phyloP scores from a whole-genome alignment of 331 rosid genomes.

The Malus hybrid region DNA sequence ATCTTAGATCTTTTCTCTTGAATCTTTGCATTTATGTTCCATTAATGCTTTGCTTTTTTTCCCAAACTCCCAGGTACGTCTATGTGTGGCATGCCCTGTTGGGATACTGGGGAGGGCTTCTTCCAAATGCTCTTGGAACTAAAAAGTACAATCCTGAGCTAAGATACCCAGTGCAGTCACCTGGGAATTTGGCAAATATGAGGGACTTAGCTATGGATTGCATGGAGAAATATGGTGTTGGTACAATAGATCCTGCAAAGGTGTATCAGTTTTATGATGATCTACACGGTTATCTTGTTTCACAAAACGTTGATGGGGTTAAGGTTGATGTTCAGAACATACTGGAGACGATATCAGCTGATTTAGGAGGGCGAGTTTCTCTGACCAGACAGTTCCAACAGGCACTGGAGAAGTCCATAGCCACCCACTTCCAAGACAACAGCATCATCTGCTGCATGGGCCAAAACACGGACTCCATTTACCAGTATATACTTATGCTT shows the following conservation, averaged over 20 bases:
- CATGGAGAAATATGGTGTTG: constrained; percentile 32
- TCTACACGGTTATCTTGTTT: constrained; percentile 30
- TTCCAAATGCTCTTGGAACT: constrained; percentile 26
- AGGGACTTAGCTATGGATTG: constrained; percentile 27
- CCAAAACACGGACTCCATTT: constrained; percentile 31
- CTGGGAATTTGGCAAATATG: constrained; percentile 31
- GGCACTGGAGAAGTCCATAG: constrained; percentile 36
- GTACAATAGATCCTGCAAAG: constrained; percentile 25
- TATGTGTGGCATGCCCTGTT: constrained; percentile 38
- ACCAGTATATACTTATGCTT: constrained; percentile 23
- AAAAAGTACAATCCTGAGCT: constrained; percentile 23
- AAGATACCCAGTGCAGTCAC: constrained; percentile 27
- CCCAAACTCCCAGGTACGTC: constrained; percentile 22
- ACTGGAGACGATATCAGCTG: constrained; percentile 26
- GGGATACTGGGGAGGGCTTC: constrained; percentile 45
- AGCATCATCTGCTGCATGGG: constrained; percentile 43
- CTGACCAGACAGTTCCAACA: constrained; percentile 28
- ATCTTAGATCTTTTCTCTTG: not conserved
- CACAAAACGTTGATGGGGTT: constrained; percentile 34
- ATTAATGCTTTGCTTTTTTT: not conserved
- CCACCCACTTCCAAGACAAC: constrained; percentile 32
- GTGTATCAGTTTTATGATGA: constrained; percentile 27
- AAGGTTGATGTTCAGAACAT: constrained; percentile 39
- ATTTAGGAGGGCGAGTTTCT: constrained; percentile 29
- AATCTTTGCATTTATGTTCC: not conserved